Conservation (phyloP, 2,329 filamentous ascomycete genomes). For the Neoarthrinium moseri region DNA sequence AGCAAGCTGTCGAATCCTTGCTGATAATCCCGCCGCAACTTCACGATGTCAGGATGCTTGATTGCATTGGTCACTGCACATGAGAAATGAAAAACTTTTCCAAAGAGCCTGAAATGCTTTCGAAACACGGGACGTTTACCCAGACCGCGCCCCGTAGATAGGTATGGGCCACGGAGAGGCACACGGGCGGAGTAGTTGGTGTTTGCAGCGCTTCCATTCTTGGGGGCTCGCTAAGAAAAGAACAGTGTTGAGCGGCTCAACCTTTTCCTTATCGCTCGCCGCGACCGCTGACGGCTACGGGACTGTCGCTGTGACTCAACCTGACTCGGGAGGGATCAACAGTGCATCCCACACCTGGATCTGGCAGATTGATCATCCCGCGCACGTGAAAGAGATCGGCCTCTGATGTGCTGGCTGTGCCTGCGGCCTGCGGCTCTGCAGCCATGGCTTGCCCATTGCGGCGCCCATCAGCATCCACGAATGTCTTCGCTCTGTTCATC, state of each 20-base stretch:
- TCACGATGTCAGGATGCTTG: neutral
- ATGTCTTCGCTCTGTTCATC: neutral
- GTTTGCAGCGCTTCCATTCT: no score
- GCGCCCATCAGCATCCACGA: neutral
- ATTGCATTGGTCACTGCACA: neutral
- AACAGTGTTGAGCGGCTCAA: neutral
- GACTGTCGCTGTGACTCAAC: neutral
- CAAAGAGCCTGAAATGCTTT: neutral
- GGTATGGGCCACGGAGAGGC: no score
- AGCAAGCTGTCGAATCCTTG: no score
- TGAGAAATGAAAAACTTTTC: neutral
- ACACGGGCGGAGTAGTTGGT: no score
- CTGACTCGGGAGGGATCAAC: no score
- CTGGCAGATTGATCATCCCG: neutral
- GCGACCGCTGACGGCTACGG: neutral
- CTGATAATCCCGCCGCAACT: neutral
- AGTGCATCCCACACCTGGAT: constrained; percentile 3
- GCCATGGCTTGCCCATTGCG: neutral
- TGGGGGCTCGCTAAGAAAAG: no score
- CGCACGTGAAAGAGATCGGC: constrained; percentile 3
- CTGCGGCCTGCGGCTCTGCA: neutral
- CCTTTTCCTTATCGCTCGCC: neutral
- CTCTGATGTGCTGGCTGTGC: neutral
- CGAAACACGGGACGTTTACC: neutral
- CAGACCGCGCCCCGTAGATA: neutral